Evolutionary conservation across 352 stramenopile species (phyloP).

Genomic region (Pythium biforme): DNA sequence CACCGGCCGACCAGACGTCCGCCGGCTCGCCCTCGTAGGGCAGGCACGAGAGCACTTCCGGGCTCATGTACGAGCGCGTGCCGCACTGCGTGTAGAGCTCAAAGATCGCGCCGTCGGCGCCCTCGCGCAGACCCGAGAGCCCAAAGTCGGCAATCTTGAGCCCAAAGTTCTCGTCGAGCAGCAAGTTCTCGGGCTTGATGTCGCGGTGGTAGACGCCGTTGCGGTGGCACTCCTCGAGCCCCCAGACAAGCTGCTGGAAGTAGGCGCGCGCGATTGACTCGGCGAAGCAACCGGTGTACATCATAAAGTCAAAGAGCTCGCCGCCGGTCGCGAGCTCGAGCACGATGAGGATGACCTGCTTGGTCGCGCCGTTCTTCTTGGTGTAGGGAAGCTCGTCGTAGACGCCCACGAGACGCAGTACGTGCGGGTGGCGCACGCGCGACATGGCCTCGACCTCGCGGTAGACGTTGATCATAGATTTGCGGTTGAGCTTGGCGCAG

Average conservation of each 20-base stretch:
- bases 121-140: conserved; percentile 87
- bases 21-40: conserved; percentile 85
- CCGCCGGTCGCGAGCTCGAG: conserved; percentile 85
- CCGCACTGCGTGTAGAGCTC: conserved; percentile 88
- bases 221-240: conserved; percentile 77
- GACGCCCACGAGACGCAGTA: conserved; percentile 78
- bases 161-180: conserved; percentile 79
- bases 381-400: conserved; percentile 68
- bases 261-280: conserved; percentile 86
- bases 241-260: conserved; percentile 84
- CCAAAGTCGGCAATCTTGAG: conserved; percentile 96
- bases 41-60: conserved; percentile 84
- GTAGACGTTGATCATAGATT: conserved; percentile 82
- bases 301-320: conserved; percentile 93
- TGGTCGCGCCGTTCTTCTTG: conserved; percentile 71
- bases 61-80: conserved; percentile 92
- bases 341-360: conserved; percentile 87
- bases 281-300: conserved; percentile 90
- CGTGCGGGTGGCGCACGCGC: conserved; percentile 76
- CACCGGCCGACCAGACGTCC: conserved; percentile 91
- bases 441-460: conserved; percentile 91
- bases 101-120: conserved; percentile 50
- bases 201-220: conserved; percentile 90
- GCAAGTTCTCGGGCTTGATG: conserved; percentile 93
- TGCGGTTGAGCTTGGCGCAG: conserved; percentile 74